phyloP scores from a whole-genome alignment of 768 basidiomycete genomes.

The Collybia mongolica region DNA sequence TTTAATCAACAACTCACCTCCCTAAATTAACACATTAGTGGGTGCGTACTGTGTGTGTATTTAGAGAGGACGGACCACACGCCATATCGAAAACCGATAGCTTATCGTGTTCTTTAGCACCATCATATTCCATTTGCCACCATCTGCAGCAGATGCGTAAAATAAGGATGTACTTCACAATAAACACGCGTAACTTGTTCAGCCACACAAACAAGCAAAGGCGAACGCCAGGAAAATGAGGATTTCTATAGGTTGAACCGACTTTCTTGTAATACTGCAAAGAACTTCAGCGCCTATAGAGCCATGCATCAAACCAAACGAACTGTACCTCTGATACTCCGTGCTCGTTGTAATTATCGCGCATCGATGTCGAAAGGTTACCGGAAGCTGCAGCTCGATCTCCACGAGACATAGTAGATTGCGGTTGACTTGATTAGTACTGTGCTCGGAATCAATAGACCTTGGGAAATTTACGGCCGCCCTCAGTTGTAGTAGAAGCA shows the following conservation, averaged over 20 bases:
- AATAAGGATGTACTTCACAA: not conserved
- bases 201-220: slow-evolving; percentile 54
- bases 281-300: not conserved
- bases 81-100: slow-evolving; percentile 61
- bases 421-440: not conserved
- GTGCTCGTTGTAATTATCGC: slow-evolving; percentile 34
- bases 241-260: slow-evolving; percentile 68
- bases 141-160: slow-evolving; percentile 23
- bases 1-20: slow-evolving; percentile 20
- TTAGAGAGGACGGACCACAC: slow-evolving; percentile 37
- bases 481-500: too few species aligned
- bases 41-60: not conserved
- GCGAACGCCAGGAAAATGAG: slow-evolving; percentile 67
- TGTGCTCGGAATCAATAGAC: not conserved
- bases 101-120: slow-evolving; percentile 12
- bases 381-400: slow-evolving; percentile 28
- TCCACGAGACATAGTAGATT: slow-evolving; percentile 30
- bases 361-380: slow-evolving; percentile 37
- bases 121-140: slow-evolving; percentile 33
- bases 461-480: too few species aligned
- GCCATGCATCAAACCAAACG: not conserved
- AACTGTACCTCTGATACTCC: slow-evolving; percentile 58
- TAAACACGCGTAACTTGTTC: slow-evolving; percentile 34
- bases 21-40: slow-evolving; percentile 15
- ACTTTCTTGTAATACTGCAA: slow-evolving; percentile 62